Evolutionary conservation across 2,329 filamentous ascomycete genomes (phyloP).

Genomic region (Cercospora sp.): DNA sequence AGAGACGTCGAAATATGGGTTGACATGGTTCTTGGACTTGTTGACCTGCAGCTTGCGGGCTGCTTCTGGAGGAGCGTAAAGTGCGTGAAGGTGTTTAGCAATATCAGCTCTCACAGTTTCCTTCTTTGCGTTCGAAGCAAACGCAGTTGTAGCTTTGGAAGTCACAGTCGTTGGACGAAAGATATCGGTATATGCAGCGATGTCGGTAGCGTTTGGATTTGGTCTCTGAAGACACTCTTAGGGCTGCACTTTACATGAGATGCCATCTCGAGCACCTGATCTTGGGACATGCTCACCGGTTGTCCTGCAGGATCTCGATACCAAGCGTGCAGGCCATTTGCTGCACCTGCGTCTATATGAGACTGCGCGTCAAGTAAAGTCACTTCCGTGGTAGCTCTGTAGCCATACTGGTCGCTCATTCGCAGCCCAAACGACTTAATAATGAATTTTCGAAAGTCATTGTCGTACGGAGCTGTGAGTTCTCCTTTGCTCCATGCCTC

Average conservation of each 20-base stretch:
- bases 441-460: constrained; percentile 51
- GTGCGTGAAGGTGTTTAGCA: constrained; percentile 57
- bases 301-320: constrained; percentile 48
- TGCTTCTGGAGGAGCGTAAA: constrained; percentile 53
- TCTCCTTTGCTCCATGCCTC: constrained; percentile 44
- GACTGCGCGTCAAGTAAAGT: constrained; percentile 53
- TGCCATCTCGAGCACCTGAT: constrained; percentile 17
- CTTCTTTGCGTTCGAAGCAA: constrained; percentile 66
- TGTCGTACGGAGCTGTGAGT: constrained; percentile 41
- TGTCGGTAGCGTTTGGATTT: constrained; percentile 58
- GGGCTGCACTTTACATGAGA: constrained; percentile 27
- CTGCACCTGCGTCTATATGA: constrained; percentile 49
- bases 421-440: constrained; percentile 51
- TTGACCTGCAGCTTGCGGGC: constrained; percentile 37
- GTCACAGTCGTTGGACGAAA: constrained; percentile 64
- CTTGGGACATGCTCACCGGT: constrained; percentile 34
- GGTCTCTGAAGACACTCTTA: constrained; percentile 33
- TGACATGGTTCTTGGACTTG: constrained; percentile 52
- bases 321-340: constrained; percentile 54
- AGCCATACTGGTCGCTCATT: constrained; percentile 50
- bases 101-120: constrained; percentile 59
- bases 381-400: constrained; percentile 53
- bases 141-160: constrained; percentile 61
- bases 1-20: constrained; percentile 70
- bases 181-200: constrained; percentile 66